These are phyloP conservation scores for Alliaria petiolata DNA, from an alignment of 345 rosid genomes.

Conservation along the genomic window DNA sequence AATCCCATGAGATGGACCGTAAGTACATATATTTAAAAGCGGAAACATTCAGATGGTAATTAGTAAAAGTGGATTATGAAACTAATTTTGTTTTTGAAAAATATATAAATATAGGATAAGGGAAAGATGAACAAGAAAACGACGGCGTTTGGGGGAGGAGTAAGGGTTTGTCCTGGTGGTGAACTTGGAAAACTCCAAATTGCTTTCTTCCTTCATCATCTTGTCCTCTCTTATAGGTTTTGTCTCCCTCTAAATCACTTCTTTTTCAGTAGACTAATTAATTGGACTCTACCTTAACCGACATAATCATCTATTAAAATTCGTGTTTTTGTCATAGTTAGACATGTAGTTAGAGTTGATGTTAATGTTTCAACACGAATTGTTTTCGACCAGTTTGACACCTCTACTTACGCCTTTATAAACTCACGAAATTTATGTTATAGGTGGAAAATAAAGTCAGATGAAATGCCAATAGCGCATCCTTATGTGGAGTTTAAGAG, in stretches of 20 bases:
- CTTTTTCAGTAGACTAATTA: not conserved
- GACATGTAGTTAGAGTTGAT: not conserved
- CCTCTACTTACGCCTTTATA: not conserved
- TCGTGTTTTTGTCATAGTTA: not conserved
- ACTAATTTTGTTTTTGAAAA: not conserved
- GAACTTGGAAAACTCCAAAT: conserved; percentile 73
- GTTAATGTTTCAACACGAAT: not conserved
- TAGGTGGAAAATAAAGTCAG: conserved; percentile 70
- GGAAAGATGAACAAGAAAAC: conserved; percentile 49
- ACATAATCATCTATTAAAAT: conserved; percentile 23
- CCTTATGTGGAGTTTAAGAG: conserved; percentile 75
- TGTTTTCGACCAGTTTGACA: not conserved
- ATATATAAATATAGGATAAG: conserved; percentile 42
- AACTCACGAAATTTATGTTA: not conserved
- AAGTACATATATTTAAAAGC: conserved; percentile 10
- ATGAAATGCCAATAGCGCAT: conserved; percentile 70
- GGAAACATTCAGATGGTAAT: not conserved
- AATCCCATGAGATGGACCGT: conserved; percentile 89
- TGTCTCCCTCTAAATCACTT: not conserved
- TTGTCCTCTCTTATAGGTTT: conserved; percentile 78
- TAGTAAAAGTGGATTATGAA: not conserved
- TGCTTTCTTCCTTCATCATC: conserved; percentile 83
- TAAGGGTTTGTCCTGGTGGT: conserved; percentile 76
- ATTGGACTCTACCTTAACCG: conserved; percentile 11
- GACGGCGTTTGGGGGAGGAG: conserved; percentile 89